These are phyloP conservation scores for Wallacemonas sp. DNA, from an alignment of 208 protist species.

Conservation along the genomic window DNA sequence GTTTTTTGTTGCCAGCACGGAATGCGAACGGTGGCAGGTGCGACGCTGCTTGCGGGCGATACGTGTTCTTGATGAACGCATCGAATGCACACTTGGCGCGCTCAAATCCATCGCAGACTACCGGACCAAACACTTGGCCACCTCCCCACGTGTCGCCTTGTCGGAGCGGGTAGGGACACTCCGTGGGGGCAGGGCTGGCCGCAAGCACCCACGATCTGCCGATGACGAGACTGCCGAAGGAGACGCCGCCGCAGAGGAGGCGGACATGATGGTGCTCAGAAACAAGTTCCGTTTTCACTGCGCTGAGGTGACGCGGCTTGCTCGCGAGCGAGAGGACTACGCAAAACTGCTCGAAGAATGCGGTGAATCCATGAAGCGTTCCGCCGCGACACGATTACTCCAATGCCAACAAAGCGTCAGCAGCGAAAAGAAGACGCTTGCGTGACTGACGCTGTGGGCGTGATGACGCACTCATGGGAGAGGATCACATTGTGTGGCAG, in stretches of 20 bases:
- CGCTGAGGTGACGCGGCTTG: slow-evolving; percentile 7
- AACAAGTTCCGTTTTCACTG: neutral
- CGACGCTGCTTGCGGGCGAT: slow-evolving; percentile 68
- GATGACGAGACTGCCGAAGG: neutral
- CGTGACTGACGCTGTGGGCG: neutral
- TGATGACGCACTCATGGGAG: too few relatives aligned
- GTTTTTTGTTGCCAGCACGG: slow-evolving; percentile 68
- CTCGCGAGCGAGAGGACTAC: slow-evolving; percentile 28
- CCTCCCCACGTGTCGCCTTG: neutral
- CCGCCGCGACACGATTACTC: slow-evolving; percentile 5
- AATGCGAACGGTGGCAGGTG: slow-evolving; percentile 53
- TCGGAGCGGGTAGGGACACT: neutral
- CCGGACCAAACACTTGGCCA: slow-evolving; percentile 17
- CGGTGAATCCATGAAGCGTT: slow-evolving; percentile 21
- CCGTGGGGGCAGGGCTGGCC: neutral
- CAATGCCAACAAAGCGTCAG: slow-evolving; percentile 4
- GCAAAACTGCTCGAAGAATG: slow-evolving; percentile 26
- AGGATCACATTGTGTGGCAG: too few relatives aligned
- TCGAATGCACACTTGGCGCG: slow-evolving; percentile 49
- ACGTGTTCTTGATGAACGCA: slow-evolving; percentile 56
- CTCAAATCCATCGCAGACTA: slow-evolving; percentile 40
- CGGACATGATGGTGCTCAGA: neutral
- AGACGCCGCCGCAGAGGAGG: neutral
- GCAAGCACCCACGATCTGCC: neutral
- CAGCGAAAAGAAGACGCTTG: neutral